Evolutionary conservation across 805 yeast species (phyloP).

Genomic region (Ogataea pignaliae): DNA sequence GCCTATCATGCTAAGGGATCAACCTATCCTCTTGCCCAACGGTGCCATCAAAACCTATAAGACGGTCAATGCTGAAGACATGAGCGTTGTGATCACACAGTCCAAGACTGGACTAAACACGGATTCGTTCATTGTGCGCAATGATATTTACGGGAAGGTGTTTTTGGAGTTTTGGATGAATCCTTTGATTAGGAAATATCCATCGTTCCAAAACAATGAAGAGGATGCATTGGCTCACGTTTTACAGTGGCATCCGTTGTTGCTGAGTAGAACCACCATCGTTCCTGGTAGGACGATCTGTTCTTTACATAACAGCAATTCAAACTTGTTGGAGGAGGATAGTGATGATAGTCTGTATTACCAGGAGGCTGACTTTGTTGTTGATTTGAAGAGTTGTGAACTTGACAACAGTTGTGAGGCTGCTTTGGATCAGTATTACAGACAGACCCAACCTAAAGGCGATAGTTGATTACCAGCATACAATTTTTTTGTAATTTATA

Average conservation of each 20-base stretch:
- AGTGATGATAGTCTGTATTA: slow-evolving; percentile 49
- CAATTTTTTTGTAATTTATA: too few species aligned
- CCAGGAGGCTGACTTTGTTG: slow-evolving; percentile 63
- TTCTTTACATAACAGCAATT: slow-evolving; percentile 33
- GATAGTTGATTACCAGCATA: too few species aligned
- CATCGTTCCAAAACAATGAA: slow-evolving; percentile 54
- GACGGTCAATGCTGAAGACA: slow-evolving; percentile 48
- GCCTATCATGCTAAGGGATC: slow-evolving; percentile 60
- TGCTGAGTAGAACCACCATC: slow-evolving; percentile 67
- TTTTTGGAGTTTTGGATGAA: slow-evolving; percentile 80
- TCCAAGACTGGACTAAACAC: slow-evolving; percentile 59
- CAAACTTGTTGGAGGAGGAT: slow-evolving; percentile 19
- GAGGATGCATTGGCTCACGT: slow-evolving; percentile 78
- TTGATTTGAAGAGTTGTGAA: slow-evolving; percentile 55
- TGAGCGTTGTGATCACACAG: slow-evolving; percentile 66
- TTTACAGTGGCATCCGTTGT: slow-evolving; percentile 90
- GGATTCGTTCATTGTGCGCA: slow-evolving; percentile 65
- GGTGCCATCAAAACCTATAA: slow-evolving; percentile 68
- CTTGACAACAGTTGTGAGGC: slow-evolving; percentile 47
- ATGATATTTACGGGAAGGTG: slow-evolving; percentile 60
- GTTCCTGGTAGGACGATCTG: slow-evolving; percentile 61
- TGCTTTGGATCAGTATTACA: slow-evolving; percentile 38
- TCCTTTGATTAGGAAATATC: slow-evolving; percentile 61
- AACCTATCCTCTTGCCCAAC: slow-evolving; percentile 66
- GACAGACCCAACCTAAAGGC: slow-evolving; percentile 11